Evolutionary conservation across 169 alveolate genomes (phyloP).

Genomic region (Theileria equi): DNA sequence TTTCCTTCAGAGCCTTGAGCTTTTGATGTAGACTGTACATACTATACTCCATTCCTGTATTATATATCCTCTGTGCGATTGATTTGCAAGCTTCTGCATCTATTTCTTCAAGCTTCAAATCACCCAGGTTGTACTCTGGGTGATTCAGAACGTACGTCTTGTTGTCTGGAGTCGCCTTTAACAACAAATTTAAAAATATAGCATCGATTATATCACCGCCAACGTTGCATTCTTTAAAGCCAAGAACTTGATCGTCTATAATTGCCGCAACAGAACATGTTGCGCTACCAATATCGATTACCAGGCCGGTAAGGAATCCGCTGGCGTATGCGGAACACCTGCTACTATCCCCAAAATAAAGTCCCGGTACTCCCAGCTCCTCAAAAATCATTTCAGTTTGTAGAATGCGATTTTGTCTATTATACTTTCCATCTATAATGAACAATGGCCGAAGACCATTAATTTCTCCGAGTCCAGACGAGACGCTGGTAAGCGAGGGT

Average conservation of each 20-base stretch:
- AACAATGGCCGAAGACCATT: constrained; percentile 17
- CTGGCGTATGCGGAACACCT: constrained; percentile 84
- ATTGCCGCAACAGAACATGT: constrained; percentile 22
- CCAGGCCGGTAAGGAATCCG: constrained; percentile 84
- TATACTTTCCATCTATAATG: constrained; percentile 17
- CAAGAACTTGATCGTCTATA: constrained; percentile 10
- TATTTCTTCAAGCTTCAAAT: neutral
- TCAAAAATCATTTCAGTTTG: constrained; percentile 87
- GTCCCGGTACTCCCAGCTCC: constrained; percentile 82
- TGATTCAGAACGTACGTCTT: constrained; percentile 23
- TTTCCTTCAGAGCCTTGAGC: constrained; percentile 32
- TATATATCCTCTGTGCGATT: constrained; percentile 2
- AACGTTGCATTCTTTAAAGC: constrained; percentile 21
- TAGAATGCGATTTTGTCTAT: constrained; percentile 73
- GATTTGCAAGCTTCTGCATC: constrained; percentile 1
- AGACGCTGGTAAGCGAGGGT: constrained; percentile 6
- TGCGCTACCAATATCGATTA: constrained; percentile 87
- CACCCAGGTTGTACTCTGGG: constrained; percentile 43
- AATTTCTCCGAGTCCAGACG: constrained; percentile 35
- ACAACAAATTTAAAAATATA: constrained; percentile 14
- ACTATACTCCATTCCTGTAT: neutral
- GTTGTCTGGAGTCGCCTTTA: neutral
- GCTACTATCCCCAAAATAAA: constrained; percentile 83
- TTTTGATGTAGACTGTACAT: constrained; percentile 20
- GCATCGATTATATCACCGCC: constrained; percentile 60